A percentile compares a stretch with the other conserved stretches of the same genome.
phyloP scores from a whole-genome alignment of 164 flowering plant genomes.

The Stephania yunnanensis region DNA sequence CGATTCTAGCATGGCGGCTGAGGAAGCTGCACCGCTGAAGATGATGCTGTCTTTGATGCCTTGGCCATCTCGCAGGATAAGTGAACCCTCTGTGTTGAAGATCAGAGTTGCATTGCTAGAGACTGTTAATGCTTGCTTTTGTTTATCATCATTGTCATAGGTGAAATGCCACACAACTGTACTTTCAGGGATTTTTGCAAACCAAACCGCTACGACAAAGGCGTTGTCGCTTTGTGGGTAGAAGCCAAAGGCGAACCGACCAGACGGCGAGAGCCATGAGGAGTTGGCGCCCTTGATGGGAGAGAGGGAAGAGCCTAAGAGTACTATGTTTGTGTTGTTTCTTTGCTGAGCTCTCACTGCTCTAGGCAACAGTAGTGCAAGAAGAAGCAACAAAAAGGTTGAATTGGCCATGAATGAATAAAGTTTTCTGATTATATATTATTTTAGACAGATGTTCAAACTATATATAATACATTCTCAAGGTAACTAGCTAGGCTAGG shows the following conservation, averaged over 20 bases:
- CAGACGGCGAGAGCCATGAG: conserved; percentile 36
- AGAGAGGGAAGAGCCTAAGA: conserved; percentile 13
- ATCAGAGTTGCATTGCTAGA: conserved; percentile 17
- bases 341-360: conserved; percentile 11
- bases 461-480: no score
- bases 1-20: conserved; percentile 13
- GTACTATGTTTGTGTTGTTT: conserved; percentile 8
- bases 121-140: background rate
- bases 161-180: conserved; percentile 31
- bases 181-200: background rate
- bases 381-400: no score
- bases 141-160: conserved; percentile 24
- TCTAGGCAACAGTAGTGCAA: no score
- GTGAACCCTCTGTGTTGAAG: conserved; percentile 23
- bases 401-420: no score
- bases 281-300: conserved; percentile 4
- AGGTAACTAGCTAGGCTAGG: no score
- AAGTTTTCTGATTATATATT: no score
- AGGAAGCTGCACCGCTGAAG: conserved; percentile 10
- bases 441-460: no score
- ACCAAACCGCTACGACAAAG: conserved; percentile 28
- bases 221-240: conserved; percentile 14
- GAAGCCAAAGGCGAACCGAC: conserved; percentile 36
- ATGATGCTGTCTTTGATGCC: background rate
- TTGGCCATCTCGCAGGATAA: conserved; percentile 14